Base-by-base conservation (phyloP, 2,329 filamentous ascomycete genomes). In the Thelonectria blattea region DNA sequence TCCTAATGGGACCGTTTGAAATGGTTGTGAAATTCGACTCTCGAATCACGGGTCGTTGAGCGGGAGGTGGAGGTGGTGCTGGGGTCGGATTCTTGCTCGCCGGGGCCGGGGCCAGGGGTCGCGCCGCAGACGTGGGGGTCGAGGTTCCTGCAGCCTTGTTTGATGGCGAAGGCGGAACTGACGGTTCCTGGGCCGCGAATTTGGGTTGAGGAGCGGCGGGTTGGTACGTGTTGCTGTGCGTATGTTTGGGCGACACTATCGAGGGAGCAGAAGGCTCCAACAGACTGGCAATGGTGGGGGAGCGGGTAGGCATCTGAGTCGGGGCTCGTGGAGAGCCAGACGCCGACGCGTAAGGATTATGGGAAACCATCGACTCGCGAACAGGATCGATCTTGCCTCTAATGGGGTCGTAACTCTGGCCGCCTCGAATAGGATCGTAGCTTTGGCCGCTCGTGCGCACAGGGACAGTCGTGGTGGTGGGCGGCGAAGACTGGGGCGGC, bases 381-480 rank as follows among this genome's bases (percentile, higher is more conserved):
- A 88, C 81, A 1, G 86, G 86, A 66, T 89, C 86, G 66, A 88
- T 89, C 65, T 84, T 88, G n/a, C 90, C 91, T 48, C 93, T 87
- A 65, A 97, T 93, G 1, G 93, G 93, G 74, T 97, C 93, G 77
- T 95, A 97, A 70, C 90, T 92, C 71, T 92, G 91, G 46, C 92
- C 90, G n/a, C 90, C 91, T 48, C 93, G 87, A 65, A 97, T 93
- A 1, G 93, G 93, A 74, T 97, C 93, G 77, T 95, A 97, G 70
- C 90, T 92, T 71, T 92, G 91, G 45, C 92, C 90, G 70, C 90
- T 91, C 14, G 89, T 88, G 51, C 89, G 81, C 50, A 81, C 78
- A 9, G 81, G 80, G 17, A 78, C 72, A 45, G 79, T 61, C 63
- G 75, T 64, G 79, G 58, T 82, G 76, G 53, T 81, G 79, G 61